phyloP scores from a whole-genome alignment of 2,329 filamentous ascomycete genomes.

The Kalmusia sp. region DNA sequence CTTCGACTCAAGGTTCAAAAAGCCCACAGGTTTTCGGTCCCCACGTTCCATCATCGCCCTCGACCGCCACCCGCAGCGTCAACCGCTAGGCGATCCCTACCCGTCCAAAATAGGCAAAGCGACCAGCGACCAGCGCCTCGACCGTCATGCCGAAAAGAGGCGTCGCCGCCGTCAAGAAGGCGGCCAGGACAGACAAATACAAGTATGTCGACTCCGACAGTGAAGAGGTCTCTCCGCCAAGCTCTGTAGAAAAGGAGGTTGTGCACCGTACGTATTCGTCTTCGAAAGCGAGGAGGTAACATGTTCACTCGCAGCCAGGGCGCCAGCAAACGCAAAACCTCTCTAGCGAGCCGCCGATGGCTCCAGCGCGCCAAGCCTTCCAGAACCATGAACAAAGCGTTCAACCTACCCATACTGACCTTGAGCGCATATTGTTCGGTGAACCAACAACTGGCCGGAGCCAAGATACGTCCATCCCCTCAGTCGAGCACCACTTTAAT shows the following conservation, averaged over 20 bases:
- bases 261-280: neutral
- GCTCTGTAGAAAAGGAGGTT: neutral
- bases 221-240: constrained; percentile 8
- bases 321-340: neutral
- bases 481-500: neutral
- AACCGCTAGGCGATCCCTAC: constrained; percentile 22
- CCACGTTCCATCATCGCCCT: constrained; percentile 27
- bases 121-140: neutral
- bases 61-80: constrained; percentile 27
- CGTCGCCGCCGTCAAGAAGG: constrained; percentile 30
- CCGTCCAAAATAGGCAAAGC: constrained; percentile 14
- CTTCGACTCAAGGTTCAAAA: too few species aligned
- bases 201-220: constrained; percentile 16
- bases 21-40: constrained; percentile 26
- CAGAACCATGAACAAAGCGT: constrained; percentile 4
- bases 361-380: neutral
- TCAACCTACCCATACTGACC: neutral
- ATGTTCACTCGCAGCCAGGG: neutral
- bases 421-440: neutral
- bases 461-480: neutral
- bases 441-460: neutral
- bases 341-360: constrained; percentile 3
- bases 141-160: constrained; percentile 27
- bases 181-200: constrained; percentile 16
- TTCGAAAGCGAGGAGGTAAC: neutral